A percentile compares a stretch with the other conserved stretches of the same genome.
Conservation (phyloP, 192 early-diverging fungal genomes). For the Rhizoclosmatium sp. region DNA sequence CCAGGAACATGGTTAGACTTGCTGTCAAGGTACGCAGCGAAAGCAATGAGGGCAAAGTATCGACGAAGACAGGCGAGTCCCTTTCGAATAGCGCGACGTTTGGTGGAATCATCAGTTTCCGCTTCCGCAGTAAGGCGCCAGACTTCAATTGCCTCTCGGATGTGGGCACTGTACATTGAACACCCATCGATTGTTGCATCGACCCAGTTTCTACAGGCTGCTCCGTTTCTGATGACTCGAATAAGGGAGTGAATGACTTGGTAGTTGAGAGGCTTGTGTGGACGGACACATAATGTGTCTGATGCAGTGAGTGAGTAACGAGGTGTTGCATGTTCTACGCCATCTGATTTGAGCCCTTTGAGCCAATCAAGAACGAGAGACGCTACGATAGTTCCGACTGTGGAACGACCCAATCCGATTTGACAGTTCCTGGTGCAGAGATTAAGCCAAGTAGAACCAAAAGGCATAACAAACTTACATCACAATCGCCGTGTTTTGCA, state of each 20-base stretch:
- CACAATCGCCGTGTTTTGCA: conserved; percentile 56
- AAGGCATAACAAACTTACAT: conserved; percentile 42
- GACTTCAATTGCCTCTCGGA: conserved; percentile 65
- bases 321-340: not conserved
- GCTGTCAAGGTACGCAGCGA: conserved; percentile 64
- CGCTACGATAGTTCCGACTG: conserved; percentile 56
- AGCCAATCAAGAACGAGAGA: conserved; percentile 56
- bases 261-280: conserved; percentile 52
- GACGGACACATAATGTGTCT: not conserved
- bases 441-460: not conserved
- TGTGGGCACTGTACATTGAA: conserved; percentile 47
- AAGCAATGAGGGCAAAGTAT: conserved; percentile 67
- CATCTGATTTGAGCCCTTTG: conserved; percentile 20
- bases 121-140: conserved; percentile 48
- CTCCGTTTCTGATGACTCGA: conserved; percentile 66
- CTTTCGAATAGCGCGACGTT: conserved; percentile 37
- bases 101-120: conserved; percentile 35
- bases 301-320: not conserved
- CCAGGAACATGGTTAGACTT: conserved; percentile 32
- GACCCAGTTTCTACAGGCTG: conserved; percentile 63
- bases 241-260: conserved; percentile 65
- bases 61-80: conserved; percentile 49
- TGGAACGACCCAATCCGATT: conserved; percentile 69
- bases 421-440: conserved; percentile 60
- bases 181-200: conserved; percentile 66